phyloP scores from a whole-genome alignment of 169 alveolate species.

The Amoebophrya sp. region DNA sequence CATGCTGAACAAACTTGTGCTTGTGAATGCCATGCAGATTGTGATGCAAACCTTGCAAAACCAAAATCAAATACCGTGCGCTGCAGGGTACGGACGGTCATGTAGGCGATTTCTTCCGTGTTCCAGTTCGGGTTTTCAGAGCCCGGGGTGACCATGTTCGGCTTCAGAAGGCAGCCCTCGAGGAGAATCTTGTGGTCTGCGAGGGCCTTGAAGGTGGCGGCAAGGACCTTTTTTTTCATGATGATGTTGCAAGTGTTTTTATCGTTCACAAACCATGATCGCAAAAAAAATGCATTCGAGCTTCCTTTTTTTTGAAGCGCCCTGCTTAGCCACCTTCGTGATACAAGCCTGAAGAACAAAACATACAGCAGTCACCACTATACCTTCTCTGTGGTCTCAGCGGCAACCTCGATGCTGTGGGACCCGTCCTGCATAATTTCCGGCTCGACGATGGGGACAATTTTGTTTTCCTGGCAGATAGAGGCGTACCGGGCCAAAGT shows the following conservation, averaged over 20 bases:
- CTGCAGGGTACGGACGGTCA: constrained; percentile 84
- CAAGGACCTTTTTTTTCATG: constrained; percentile 77
- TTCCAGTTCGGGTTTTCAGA: constrained; percentile 72
- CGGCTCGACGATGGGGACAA: constrained; percentile 99
- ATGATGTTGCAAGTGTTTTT: constrained; percentile 34
- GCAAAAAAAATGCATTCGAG: neutral
- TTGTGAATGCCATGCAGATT: too few species aligned
- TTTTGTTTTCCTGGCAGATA: constrained; percentile 92
- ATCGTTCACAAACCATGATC: neutral
- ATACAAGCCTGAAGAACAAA: neutral
- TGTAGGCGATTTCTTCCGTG: constrained; percentile 86
- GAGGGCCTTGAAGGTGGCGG: constrained; percentile 88
- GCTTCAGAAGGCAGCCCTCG: constrained; percentile 96
- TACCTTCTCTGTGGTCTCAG: constrained; percentile 72
- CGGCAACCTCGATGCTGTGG: constrained; percentile 90
- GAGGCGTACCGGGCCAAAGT: constrained; percentile 98
- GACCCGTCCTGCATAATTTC: constrained; percentile 95
- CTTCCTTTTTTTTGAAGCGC: neutral
- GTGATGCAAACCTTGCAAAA: too few species aligned
- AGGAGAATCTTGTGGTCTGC: constrained; percentile 85
- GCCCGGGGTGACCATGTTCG: constrained; percentile 98
- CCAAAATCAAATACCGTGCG: too few species aligned
- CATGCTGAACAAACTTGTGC: too few species aligned
- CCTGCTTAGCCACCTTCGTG: neutral
- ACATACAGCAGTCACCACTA: too few species aligned